Evolutionary conservation across 208 protist species (phyloP).

Genomic region (Leishmania braziliensis): DNA sequence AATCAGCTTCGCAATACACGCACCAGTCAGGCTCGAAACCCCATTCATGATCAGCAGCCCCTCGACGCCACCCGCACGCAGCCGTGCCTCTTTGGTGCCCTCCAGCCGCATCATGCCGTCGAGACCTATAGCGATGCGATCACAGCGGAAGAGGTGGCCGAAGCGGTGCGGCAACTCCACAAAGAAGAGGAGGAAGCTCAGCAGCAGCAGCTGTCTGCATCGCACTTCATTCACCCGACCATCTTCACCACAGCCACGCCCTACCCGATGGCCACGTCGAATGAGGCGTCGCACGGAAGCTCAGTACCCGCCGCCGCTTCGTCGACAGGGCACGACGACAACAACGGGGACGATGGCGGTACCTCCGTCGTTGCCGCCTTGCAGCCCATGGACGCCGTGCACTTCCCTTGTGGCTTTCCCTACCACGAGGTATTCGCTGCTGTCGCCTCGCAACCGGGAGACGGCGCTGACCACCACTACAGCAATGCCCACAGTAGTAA

Average conservation of each 20-base stretch:
- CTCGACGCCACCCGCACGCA: constrained; percentile 44
- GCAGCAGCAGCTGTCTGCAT: constrained; percentile 5
- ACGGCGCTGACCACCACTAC: neutral
- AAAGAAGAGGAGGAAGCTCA: neutral
- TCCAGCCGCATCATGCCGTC: constrained; percentile 14
- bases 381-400: constrained; percentile 15
- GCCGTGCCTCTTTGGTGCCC: constrained; percentile 22
- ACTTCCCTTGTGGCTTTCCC: constrained; percentile 22
- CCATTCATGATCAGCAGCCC: constrained; percentile 73
- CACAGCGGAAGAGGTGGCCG: constrained; percentile 18
- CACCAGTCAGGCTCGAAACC: constrained; percentile 70
- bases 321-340: neutral
- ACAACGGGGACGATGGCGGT: neutral
- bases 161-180: constrained; percentile 9
- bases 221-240: neutral
- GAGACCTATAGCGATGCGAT: constrained; percentile 23
- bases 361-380: neutral
- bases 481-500: neutral
- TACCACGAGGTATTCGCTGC: constrained; percentile 17
- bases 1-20: constrained; percentile 48
- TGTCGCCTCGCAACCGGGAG: neutral
- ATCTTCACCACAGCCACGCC: constrained; percentile 4
- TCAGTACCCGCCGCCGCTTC: neutral
- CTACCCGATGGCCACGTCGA: neutral
- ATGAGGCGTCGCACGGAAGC: neutral